A percentile compares a stretch with the other conserved stretches of the same genome.
Conservation (phyloP, 163 green algal genomes). For the Coccomyxa subellipsoidea region DNA sequence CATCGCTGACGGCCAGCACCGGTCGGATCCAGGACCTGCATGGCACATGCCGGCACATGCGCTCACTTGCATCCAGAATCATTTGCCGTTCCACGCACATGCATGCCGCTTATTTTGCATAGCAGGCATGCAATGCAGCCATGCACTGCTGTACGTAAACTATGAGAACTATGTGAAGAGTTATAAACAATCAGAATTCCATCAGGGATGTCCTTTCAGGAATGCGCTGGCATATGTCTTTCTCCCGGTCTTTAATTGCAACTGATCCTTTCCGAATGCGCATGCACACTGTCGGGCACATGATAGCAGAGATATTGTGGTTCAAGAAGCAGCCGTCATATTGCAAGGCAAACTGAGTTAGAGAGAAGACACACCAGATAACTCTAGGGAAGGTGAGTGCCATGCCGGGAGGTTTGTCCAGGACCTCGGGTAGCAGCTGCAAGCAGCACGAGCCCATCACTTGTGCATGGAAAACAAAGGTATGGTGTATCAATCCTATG, state of each 20-base stretch:
- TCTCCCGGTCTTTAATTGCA: neutral
- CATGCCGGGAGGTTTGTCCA: neutral
- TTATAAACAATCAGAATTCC: too few relatives aligned
- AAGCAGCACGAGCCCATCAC: neutral
- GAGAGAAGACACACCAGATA: neutral
- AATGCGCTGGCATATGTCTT: too few relatives aligned
- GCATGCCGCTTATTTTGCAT: neutral
- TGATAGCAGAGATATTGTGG: too few relatives aligned
- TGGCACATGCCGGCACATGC: neutral
- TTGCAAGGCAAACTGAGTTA: too few relatives aligned
- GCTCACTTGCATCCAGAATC: neutral
- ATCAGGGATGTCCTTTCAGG: too few relatives aligned
- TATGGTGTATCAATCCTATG: too few relatives aligned
- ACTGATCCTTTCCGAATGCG: too few relatives aligned
- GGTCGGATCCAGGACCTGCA: conserved; percentile 40
- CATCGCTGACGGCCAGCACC: conserved; percentile 26
- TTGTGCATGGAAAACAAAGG: neutral
- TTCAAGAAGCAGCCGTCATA: too few relatives aligned
- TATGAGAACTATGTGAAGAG: too few relatives aligned
- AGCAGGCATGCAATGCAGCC: too few relatives aligned
- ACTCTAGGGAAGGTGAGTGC: neutral
- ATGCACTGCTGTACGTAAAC: too few relatives aligned
- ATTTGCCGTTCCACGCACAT: neutral
- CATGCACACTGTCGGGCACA: too few relatives aligned
- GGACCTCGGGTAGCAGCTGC: neutral